phyloP scores from a whole-genome alignment of 768 basidiomycete genomes.

The Rhizopogon vinicolor region DNA sequence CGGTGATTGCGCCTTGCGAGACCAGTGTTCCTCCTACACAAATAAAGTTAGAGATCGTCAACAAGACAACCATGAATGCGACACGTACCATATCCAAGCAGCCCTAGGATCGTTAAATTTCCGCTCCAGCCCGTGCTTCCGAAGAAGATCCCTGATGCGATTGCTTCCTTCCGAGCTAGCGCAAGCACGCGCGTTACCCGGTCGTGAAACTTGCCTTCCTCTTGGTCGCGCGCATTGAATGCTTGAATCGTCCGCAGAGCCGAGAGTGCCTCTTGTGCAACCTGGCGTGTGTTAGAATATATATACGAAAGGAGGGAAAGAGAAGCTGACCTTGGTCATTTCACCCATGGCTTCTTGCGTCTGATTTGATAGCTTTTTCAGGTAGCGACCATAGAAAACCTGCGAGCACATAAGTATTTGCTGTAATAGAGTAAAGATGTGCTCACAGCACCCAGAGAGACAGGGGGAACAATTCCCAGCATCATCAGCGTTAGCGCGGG shows the following conservation, averaged over 20 bases:
- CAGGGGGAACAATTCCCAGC: slow-evolving; percentile 87
- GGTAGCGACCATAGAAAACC: slow-evolving; percentile 95
- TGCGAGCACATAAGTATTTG: slow-evolving; percentile 26
- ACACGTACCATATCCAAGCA: slow-evolving; percentile 83
- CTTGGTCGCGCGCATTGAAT: slow-evolving; percentile 78
- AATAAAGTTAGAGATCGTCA: background rate
- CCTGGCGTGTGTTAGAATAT: slow-evolving; percentile 31
- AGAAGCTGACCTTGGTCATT: slow-evolving; percentile 64
- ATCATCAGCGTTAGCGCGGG: slow-evolving; percentile 86
- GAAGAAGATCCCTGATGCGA: slow-evolving; percentile 90
- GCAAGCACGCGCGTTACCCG: slow-evolving; percentile 60
- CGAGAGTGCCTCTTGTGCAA: slow-evolving; percentile 86
- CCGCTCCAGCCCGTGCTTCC: slow-evolving; percentile 91
- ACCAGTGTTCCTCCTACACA: slow-evolving; percentile 83
- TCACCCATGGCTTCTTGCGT: slow-evolving; percentile 96
- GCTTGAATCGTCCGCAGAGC: slow-evolving; percentile 88
- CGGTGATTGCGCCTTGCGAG: slow-evolving; percentile 80
- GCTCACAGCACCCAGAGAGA: slow-evolving; percentile 78
- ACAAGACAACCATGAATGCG: background rate
- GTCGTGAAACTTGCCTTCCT: slow-evolving; percentile 71
- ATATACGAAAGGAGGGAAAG: background rate
- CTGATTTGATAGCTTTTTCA: slow-evolving; percentile 84
- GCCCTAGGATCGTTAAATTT: slow-evolving; percentile 82
- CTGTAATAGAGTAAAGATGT: slow-evolving; percentile 1
- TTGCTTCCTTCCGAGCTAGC: slow-evolving; percentile 81